A percentile compares a stretch with the other conserved stretches of the same genome.
Evolutionary conservation across 176 grass and related monocot genomes (phyloP).

Genomic region (Alloteropsis semialata): DNA sequence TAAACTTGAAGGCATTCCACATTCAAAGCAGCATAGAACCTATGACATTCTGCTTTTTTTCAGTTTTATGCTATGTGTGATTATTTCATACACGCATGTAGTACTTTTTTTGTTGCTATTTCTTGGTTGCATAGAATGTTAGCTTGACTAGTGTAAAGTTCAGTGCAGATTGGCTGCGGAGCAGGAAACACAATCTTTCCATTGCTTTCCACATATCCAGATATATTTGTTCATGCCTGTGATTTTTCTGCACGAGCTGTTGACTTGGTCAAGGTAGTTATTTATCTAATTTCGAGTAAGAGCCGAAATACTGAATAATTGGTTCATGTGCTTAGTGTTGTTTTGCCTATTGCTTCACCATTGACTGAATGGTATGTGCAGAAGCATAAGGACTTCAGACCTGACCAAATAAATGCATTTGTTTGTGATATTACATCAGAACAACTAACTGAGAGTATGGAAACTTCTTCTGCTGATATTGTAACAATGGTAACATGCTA

Average conservation of each 20-base stretch:
- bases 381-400: conserved; percentile 81
- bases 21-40: neutral
- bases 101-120: neutral
- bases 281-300: neutral
- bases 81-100: neutral
- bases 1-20: neutral
- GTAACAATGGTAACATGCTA: conserved; percentile 84
- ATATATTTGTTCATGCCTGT: conserved; percentile 87
- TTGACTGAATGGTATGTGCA: conserved; percentile 37
- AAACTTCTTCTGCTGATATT: conserved; percentile 66
- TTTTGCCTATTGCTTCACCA: neutral
- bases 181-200: conserved; percentile 89
- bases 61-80: neutral
- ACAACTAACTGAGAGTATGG: conserved; percentile 47
- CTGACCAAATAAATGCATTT: conserved; percentile 73
- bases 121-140: conserved; percentile 16
- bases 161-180: conserved; percentile 82
- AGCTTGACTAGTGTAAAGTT: conserved; percentile 23
- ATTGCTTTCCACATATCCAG: conserved; percentile 63
- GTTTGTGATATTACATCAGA: conserved; percentile 82
- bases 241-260: conserved; percentile 88
- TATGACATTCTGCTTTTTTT: neutral
- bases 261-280: conserved; percentile 78
- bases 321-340: neutral
- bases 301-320: neutral